Base-by-base conservation (phyloP, 441 rosid genomes). In the Gossypium davidsonii region DNA sequence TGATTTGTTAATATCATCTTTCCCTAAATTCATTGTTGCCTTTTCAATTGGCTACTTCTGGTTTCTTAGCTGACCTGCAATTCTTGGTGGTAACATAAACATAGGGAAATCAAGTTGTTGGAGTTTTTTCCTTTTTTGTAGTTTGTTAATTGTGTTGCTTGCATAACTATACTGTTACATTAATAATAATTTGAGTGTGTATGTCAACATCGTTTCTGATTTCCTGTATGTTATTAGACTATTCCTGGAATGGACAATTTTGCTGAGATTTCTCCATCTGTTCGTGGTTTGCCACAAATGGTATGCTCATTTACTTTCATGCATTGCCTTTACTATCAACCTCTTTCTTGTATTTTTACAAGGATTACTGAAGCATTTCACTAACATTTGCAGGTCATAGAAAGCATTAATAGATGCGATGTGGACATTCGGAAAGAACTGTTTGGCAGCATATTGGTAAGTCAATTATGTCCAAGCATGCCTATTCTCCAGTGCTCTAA, bases 241-340 rank as follows among this genome's bases (percentile, higher is more conserved):
- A 96, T 96, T 75, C 94, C 94, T 76, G 98, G 98, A n/a, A 84
- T 89, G 89, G 98, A 91, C 79, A 87, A 74, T 76, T 86, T 74
- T 57, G 77, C 90, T 20, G 98, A 93, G 76, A 72, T 88, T 82
- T 67, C 82, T 77, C 77, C 89, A 56, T 84, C 87, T 67, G 75
- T 76, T 79, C 96, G 97, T 80, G 99, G 97, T 26, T 87, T 93
- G 85, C 94, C 98, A 21, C 98, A 96, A 77, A 89, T 96, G 97
- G 99, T 93, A 83, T 75, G 76, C 76, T 76, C 73, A 20, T 78
- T 62, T 12, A 59, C 20, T 64, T 34, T 61, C 28, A 46, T 55
- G 55, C 42, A 39, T 57, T 25, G 14, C 56, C 64, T 53, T 71
- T 31, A 23, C 20, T 62, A 42, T 18, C 73, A 17, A 46, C 2